A percentile compares a stretch with the other conserved stretches of the same genome.
Evolutionary conservation across 2,329 filamentous ascomycete species (phyloP).

Genomic region (Microdochium paspali): DNA sequence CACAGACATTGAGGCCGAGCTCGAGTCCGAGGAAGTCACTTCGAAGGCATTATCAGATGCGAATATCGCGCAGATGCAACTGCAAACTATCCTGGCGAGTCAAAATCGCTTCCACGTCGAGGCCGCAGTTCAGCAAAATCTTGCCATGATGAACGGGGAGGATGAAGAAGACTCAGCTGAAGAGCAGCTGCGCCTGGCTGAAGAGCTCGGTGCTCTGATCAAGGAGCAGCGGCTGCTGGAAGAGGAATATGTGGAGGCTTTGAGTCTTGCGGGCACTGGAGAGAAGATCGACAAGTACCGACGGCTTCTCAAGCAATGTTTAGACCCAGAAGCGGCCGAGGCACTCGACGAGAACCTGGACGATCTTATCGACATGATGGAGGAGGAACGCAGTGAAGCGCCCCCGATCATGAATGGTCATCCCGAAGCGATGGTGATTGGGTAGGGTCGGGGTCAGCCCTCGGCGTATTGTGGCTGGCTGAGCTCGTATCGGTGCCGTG

Average conservation of each 20-base stretch:
- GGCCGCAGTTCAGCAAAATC: conserved; percentile 39
- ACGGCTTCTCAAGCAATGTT: conserved; percentile 56
- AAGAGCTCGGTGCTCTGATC: conserved; percentile 46
- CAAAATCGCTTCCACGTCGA: conserved; percentile 45
- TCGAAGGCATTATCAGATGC: conserved; percentile 41
- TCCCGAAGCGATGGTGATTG: conserved; percentile 14
- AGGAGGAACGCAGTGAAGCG: conserved; percentile 45
- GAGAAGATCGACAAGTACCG: conserved; percentile 69
- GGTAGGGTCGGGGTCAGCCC: conserved; percentile 4
- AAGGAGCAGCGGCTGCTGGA: conserved; percentile 54
- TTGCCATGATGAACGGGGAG: conserved; percentile 42
- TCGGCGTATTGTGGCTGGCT: not conserved
- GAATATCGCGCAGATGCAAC: conserved; percentile 36
- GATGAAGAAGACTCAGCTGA: conserved; percentile 35
- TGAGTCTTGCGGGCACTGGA: conserved; percentile 59
- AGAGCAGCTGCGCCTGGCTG: conserved; percentile 47
- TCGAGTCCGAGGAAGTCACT: conserved; percentile 46
- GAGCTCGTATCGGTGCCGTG: not conserved
- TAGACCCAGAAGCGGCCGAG: conserved; percentile 57
- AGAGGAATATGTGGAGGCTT: conserved; percentile 57
- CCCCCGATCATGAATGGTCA: conserved; percentile 7
- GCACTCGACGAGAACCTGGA: conserved; percentile 57
- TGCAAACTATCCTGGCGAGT: conserved; percentile 37
- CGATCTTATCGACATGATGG: conserved; percentile 53
- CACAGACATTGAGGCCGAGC: conserved; percentile 41